Evolutionary conservation across 1,284 basidiomycete species (phyloP), one percentile per base, ranked within the genome.

Genomic region (Puccinia triticina): DNA sequence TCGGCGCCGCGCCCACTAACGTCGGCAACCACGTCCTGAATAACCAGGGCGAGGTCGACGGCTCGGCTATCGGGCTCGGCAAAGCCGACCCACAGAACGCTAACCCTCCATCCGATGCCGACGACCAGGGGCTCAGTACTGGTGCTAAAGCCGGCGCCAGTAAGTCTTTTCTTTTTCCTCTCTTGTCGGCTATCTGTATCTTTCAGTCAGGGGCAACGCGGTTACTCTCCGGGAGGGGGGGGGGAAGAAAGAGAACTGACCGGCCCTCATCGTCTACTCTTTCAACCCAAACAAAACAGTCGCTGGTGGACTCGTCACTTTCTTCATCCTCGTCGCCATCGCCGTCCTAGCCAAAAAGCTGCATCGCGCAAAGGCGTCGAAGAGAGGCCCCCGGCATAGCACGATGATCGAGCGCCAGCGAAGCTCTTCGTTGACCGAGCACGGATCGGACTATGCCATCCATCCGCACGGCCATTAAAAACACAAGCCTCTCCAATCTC

Each of bases 21-120:
- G 71, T 73, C 29, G 71, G 71, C 26, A 26, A 73, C 4, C 71
- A 73, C 50, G 71, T 73, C 50, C 32, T 73, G 23, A 73, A 73
- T 40, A 23, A 34, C 18, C 32, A 53, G 32, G 71, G 71, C 2
- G 71, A 73, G 43, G 71, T 73, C 29, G 71, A 73, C n/a, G 71
- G 71, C 26, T 53, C 71, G 29, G 48, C 71, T 40, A 55, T 55
- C 50, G 71, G 71, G 12, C 53, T 73, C 7, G 50, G 48, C 7
- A 73, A 37, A 37, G 2, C 32, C 29, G 29, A 53, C 1, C n/a
- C n/a, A n/a, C 32, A n/a, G 26, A 34, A 34, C 21, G 8, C 23
- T 8, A 29, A 59, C 29, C 10, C 57, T 61, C 59, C 11, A 8
- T 16, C 0, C 32, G 18, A 37, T 53, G 2, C 32, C 16, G 29